Base-by-base conservation (phyloP, 768 basidiomycete genomes). In the Lactarius vividus region DNA sequence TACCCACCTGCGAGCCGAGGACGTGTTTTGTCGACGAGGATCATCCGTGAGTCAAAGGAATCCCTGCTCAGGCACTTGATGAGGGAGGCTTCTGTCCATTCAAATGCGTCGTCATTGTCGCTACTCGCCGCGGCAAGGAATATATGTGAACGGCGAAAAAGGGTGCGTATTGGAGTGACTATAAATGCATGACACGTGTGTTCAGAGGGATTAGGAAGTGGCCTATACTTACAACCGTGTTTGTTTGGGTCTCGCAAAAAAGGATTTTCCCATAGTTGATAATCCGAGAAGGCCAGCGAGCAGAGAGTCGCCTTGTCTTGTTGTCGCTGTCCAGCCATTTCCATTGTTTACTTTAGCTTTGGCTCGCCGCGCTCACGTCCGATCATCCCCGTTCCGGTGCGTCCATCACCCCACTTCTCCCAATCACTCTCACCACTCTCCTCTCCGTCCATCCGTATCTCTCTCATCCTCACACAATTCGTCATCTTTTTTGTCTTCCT, bases 211-310 rank as follows among this genome's bases (percentile, higher is more conserved):
- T 13, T 9, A 23, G 4, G 9, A 4, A 6, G 49, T 49, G 11
- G 35, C 11, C 35, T 37, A 11, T 37, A 81, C 84, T 64, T 77
- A 87, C 88, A 89, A 66, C 82, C 81, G 46, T 81, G 76, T 9
- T 76, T 72, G 57, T 74, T 78, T 68, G 72, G 74, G 60, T 84
- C 84, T 29, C 84, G 77, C 11, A 90, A 72, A 59, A 86, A 85
- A 0, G 81, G 75, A 70, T 90, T 83, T 3, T 75, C 72, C 90
- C 89, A 93, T 10, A 92, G 73, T 9, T 82, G 79, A 74, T 91
- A 84, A 71, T 91, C 84, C 5, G 90, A 89, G n/a, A 94, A 76
- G 0, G 89, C 82, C 4, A 92, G 81, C 2, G 72, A 76, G 26
- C 88, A 69, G 39, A 91, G 77, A 11, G 74, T 73, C 3, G 81